Base-by-base conservation (phyloP, 345 rosid genomes). In the Capsella bursapastoris region DNA sequence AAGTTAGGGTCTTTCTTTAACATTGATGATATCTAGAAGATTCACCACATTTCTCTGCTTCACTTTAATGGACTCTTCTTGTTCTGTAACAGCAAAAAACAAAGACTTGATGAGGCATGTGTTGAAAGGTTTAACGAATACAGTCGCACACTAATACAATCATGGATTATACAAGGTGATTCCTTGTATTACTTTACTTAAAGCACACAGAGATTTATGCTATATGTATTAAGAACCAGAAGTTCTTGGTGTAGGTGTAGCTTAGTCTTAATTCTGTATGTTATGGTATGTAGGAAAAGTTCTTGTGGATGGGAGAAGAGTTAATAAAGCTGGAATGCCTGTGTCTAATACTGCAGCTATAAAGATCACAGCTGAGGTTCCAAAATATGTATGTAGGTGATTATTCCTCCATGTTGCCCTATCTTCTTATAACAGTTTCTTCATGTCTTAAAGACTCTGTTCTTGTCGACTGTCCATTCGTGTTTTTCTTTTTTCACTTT, bases 381-480 rank as follows among this genome's bases (percentile, higher is more conserved):
- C 98, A 3, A 95, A 92, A 92, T 95, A 82, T 71, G 98, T 92
- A 89, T 95, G 99, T 90, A 95, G 98, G 99, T 95, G 97, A 95
- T 85, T 84, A 83, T 81, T 87, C 75, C 45, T 53, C 47, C 51
- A 62, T 57, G 47, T 66, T 73, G 48, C 70, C 50, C 41, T 31
- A 43, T 72, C 71, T 65, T 66, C 44, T 34, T 56, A 38, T n/a
- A n/a, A n/a, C 55, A 7, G 32, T 57, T 78, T 71, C 41, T 11
- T 45, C 1, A 8, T 56, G 52, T n/a, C 11, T 71, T 31, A 1
- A 7, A 11, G n/a, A n/a, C n/a, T 7, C 37, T 15, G 7, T 57
- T 57, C 31, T 77, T 77, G 63, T 65, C 56, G 49, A 70, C 72
- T 57, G 27, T 57, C 34, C 14, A 29, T 50, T 49, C 13, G 13